Evolutionary conservation across 805 yeast species (phyloP).

Genomic region (Candida vaughaniae): DNA sequence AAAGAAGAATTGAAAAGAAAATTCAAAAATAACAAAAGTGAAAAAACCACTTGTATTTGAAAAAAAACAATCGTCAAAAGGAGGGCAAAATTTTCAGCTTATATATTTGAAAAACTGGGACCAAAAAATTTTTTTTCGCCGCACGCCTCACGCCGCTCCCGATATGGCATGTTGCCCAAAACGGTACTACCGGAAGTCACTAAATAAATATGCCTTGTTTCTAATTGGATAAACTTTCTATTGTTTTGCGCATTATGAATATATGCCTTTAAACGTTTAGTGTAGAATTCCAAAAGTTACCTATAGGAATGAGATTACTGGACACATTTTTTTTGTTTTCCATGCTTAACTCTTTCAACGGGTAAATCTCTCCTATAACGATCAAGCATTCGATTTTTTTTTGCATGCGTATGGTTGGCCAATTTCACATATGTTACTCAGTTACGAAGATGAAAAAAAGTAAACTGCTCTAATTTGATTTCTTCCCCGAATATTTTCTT

Average conservation of each 20-base stretch:
- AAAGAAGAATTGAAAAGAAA: neutral
- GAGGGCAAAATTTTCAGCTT: constrained; percentile 10
- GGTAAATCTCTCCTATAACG: no score
- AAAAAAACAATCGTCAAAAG: neutral
- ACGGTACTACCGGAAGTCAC: neutral
- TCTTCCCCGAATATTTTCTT: no score
- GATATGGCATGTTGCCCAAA: constrained; percentile 1
- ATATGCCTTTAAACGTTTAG: neutral
- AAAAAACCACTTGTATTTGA: neutral
- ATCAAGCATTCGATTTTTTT: no score
- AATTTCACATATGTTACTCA: no score
- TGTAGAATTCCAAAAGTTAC: no score
- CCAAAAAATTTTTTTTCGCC: constrained; percentile 14
- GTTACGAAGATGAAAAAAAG: no score
- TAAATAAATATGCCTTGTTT: neutral
- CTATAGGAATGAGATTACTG: neutral
- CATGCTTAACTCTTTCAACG: no score
- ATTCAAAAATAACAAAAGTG: no score
- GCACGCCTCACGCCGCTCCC: constrained; percentile 15
- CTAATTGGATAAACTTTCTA: constrained; percentile 1
- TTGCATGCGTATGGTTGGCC: no score
- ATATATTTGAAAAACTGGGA: constrained; percentile 5
- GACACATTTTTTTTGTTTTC: neutral
- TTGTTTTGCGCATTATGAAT: neutral
- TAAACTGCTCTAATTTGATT: no score